A percentile compares a stretch with the other conserved stretches of the same genome.
These are phyloP conservation scores for Parathielavia hyrcaniae DNA, from an alignment of 495 filamentous ascomycete genomes.

Conservation along the genomic window DNA sequence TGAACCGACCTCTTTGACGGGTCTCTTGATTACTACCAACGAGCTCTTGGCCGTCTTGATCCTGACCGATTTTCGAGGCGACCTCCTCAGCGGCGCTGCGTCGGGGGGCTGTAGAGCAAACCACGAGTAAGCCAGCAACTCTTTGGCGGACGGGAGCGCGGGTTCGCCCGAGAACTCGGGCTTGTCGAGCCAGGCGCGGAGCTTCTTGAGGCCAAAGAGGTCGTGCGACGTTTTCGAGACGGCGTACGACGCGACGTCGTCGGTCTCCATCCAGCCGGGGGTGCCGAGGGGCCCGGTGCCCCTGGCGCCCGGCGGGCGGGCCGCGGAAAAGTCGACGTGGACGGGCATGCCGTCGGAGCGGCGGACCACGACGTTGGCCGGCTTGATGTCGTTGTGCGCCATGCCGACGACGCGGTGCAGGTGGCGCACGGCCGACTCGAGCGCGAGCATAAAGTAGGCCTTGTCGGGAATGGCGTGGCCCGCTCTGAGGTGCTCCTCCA, in stretches of 20 bases:
- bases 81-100: too few relatives aligned
- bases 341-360: background rate
- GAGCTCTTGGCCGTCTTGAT: too few relatives aligned
- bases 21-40: too few relatives aligned
- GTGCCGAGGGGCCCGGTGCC: background rate
- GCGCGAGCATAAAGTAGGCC: background rate
- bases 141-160: too few relatives aligned
- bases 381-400: conserved; percentile 2
- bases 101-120: too few relatives aligned
- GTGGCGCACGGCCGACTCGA: background rate
- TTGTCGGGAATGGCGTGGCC: background rate
- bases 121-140: too few relatives aligned
- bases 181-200: background rate
- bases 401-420: background rate
- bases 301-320: background rate
- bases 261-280: background rate
- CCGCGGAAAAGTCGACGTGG: background rate
- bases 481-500: background rate
- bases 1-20: too few relatives aligned
- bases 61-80: too few relatives aligned
- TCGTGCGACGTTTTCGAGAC: background rate
- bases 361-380: background rate
- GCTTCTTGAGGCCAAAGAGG: background rate
- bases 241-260: background rate
- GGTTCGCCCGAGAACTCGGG: background rate